A percentile compares a stretch with the other conserved stretches of the same genome.
Conservation (phyloP, 805 yeast species). For the Saccharomycopsis sp. region DNA sequence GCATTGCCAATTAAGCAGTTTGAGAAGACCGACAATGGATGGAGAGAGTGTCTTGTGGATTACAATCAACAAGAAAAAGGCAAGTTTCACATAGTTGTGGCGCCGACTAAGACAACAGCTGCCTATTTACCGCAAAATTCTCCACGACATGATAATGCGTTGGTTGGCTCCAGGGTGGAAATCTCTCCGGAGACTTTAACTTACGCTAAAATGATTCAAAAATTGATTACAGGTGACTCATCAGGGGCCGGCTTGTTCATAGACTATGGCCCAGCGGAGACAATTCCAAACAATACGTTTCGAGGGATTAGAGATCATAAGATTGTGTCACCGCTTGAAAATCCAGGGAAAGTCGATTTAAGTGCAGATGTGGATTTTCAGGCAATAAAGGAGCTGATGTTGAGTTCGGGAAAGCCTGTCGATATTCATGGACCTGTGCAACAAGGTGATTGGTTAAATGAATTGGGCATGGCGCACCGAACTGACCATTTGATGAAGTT, state of each 20-base stretch:
- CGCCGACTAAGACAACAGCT: slow-evolving; percentile 56
- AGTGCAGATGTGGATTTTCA: slow-evolving; percentile 80
- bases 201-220: slow-evolving; percentile 46
- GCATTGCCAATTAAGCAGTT: slow-evolving; percentile 76
- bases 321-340: slow-evolving; percentile 65
- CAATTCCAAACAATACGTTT: slow-evolving; percentile 63
- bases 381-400: slow-evolving; percentile 39
- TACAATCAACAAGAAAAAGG: slow-evolving; percentile 24
- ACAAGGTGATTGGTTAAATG: slow-evolving; percentile 76
- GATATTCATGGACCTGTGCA: slow-evolving; percentile 50
- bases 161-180: slow-evolving; percentile 56
- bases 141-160: slow-evolving; percentile 45
- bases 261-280: slow-evolving; percentile 66
- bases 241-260: slow-evolving; percentile 63
- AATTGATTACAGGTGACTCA: slow-evolving; percentile 30
- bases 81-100: slow-evolving; percentile 48
- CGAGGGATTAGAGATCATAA: slow-evolving; percentile 69
- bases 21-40: slow-evolving; percentile 53
- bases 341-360: slow-evolving; percentile 75
- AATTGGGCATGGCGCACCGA: slow-evolving; percentile 67
- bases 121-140: slow-evolving; percentile 48
- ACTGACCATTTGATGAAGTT: slow-evolving; percentile 49
- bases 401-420: slow-evolving; percentile 24
- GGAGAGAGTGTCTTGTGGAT: slow-evolving; percentile 77
- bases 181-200: slow-evolving; percentile 68